Conservation (phyloP, 257 asterid species). For the Solanum dulcamara region DNA sequence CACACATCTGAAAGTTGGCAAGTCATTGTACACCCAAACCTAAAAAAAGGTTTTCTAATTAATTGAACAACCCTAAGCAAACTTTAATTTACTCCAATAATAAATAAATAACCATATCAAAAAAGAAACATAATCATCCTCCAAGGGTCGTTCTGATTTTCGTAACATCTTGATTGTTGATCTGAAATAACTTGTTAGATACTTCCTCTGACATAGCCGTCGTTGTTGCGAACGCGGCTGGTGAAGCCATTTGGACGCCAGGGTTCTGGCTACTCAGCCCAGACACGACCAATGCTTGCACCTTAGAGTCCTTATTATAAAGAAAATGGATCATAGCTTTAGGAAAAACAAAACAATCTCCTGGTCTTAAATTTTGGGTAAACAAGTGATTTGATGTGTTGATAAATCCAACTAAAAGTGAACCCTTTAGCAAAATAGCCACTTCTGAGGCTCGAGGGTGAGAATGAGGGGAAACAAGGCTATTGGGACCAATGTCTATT, state of each 20-base stretch:
- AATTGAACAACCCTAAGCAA: conserved; percentile 2
- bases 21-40: conserved; percentile 7
- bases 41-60: background rate
- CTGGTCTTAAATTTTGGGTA: conserved; percentile 24
- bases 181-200: conserved; percentile 25
- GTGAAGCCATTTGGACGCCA: conserved; percentile 31
- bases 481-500: conserved; percentile 29
- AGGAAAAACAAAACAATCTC: conserved; percentile 57
- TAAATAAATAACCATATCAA: background rate
- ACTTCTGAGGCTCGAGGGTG: conserved; percentile 71
- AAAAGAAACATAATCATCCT: conserved; percentile 7
- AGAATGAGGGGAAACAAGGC: conserved; percentile 48
- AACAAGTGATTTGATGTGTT: conserved; percentile 27
- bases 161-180: conserved; percentile 25
- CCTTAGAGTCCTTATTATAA: conserved; percentile 21
- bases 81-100: background rate
- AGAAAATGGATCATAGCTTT: conserved; percentile 40
- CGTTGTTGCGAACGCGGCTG: conserved; percentile 9
- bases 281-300: conserved; percentile 21
- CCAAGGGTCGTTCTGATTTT: conserved; percentile 36
- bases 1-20: conserved; percentile 14
- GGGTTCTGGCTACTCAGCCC: conserved; percentile 62
- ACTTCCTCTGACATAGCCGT: conserved; percentile 29
- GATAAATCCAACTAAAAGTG: conserved; percentile 48
- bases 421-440: conserved; percentile 42